Percentiles rank a stretch among this genome's conserved stretches.
Evolutionary conservation across 176 grass and related monocot genomes (phyloP).

Genomic region (Hordeum vulgare): MorexV3_pseudomolecules_assembly NC_058519.1:14007057-14007556

Average conservation of each 20-base stretch:
- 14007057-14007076: constrained; percentile 57
- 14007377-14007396: constrained; percentile 39
- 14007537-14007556: not conserved
- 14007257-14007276: constrained; percentile 37
- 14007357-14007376: constrained; percentile 29
- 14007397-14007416: constrained; percentile 50
- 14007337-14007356: constrained; percentile 30
- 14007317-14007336: constrained; percentile 64
- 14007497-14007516: not conserved
- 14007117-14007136: constrained; percentile 65
- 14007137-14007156: constrained; percentile 61
- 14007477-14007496: constrained; percentile 34
- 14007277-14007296: constrained; percentile 76
- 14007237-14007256: constrained; percentile 51
- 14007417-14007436: constrained; percentile 57
- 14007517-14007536: not conserved
- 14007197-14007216: constrained; percentile 43
- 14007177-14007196: constrained; percentile 58
- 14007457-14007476: constrained; percentile 58
- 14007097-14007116: constrained; percentile 54
- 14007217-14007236: constrained; percentile 89
- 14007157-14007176: constrained; percentile 44
- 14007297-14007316: constrained; percentile 92
- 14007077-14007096: constrained; percentile 55
- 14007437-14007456: constrained; percentile 75